Percentiles rank a stretch among this genome's conserved stretches.
phyloP scores from a whole-genome alignment of 176 grass and related monocot genomes.

The Aegilops bicornis region DNA sequence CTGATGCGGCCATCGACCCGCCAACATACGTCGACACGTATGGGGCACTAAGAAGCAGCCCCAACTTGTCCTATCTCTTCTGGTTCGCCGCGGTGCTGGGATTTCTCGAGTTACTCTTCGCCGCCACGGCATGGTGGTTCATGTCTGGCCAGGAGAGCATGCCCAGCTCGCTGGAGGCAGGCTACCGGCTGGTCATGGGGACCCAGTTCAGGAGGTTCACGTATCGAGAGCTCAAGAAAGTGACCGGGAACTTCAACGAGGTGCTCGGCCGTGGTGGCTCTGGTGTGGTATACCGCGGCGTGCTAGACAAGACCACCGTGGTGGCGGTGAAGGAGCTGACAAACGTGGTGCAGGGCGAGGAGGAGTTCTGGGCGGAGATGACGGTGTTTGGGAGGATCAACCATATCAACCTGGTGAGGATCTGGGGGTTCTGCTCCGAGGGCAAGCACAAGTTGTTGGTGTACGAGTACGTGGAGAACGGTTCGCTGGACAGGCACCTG shows the following conservation, averaged over 20 bases:
- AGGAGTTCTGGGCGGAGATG: background rate
- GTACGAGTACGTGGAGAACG: constrained; percentile 55
- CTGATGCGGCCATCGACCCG: background rate
- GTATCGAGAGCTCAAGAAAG: constrained; percentile 50
- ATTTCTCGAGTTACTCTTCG: constrained; percentile 26
- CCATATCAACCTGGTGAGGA: background rate
- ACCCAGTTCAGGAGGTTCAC: constrained; percentile 52
- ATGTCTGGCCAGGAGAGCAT: constrained; percentile 35
- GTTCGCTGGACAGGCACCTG: constrained; percentile 51
- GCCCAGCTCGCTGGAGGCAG: constrained; percentile 18
- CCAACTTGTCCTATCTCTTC: background rate
- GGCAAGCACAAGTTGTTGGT: constrained; percentile 43
- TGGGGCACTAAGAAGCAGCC: background rate
- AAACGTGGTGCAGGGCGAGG: constrained; percentile 19
- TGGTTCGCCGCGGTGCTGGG: constrained; percentile 15
- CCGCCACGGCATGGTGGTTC: constrained; percentile 29
- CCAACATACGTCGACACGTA: background rate
- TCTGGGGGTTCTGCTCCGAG: constrained; percentile 50
- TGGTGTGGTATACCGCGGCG: background rate
- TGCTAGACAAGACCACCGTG: constrained; percentile 35
- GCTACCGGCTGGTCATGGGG: constrained; percentile 40
- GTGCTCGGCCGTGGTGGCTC: background rate
- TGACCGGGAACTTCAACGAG: constrained; percentile 2
- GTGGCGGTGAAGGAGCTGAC: constrained; percentile 57
- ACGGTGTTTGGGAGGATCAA: background rate